phyloP scores from a whole-genome alignment of 2,329 filamentous ascomycete genomes.

The Biscogniauxia sp. region DNA sequence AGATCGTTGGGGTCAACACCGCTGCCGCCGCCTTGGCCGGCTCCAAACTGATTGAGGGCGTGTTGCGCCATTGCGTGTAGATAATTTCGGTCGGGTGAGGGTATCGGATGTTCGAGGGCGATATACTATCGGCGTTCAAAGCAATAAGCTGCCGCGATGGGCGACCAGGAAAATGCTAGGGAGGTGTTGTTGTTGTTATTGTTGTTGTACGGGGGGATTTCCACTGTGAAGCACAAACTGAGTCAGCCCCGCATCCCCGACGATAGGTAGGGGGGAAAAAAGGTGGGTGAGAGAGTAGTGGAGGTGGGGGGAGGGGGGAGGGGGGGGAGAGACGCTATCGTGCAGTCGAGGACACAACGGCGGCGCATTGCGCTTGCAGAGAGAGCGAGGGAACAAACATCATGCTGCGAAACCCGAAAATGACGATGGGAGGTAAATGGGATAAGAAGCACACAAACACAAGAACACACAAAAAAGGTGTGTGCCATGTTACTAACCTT shows the following conservation, averaged over 20 bases:
- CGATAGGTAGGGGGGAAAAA: constrained; percentile 2
- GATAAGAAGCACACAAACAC: no score
- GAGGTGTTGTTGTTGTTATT: neutral
- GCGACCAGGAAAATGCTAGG: constrained; percentile 11
- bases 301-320: constrained; percentile 10
- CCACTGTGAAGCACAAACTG: constrained; percentile 21
- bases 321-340: constrained; percentile 3
- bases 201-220: constrained; percentile 16
- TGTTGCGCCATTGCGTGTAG: constrained; percentile 52
- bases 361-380: neutral
- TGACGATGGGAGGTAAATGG: neutral
- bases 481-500: neutral
- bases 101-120: constrained; percentile 2
- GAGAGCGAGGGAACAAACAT: neutral
- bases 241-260: constrained; percentile 31
- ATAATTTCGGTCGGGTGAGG: constrained; percentile 12
- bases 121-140: neutral
- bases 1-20: constrained; percentile 85
- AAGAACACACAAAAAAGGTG: no score
- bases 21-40: constrained; percentile 51
- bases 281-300: constrained; percentile 5
- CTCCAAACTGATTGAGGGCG: constrained; percentile 55
- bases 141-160: constrained; percentile 14
- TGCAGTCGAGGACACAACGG: neutral
- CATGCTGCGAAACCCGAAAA: neutral